Base-by-base conservation (phyloP, 176 grass and related monocot species). In the Typha latifolia region DNA sequence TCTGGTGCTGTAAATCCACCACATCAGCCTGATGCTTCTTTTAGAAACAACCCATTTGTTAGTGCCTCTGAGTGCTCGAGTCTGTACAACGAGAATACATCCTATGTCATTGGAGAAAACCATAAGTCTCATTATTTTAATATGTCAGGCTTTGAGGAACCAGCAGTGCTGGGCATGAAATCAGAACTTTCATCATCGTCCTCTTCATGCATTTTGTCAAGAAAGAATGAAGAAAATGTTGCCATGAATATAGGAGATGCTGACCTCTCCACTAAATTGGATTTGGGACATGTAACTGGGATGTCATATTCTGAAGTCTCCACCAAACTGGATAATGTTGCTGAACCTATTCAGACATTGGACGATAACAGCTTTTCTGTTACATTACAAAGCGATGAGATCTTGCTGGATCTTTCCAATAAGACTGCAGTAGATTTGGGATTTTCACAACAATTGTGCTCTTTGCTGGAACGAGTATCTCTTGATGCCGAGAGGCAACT, bases 381-480 rank as follows among this genome's bases (percentile, higher is more conserved):
- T 19, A 59, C 53, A 18, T 9, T 59, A 19, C 20, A 21, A 5
- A 21, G 15, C 10, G 20, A 19, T 9, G 20, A 59, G 16, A 22
- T 14, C 53, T 59, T 21, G 11, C 16, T 59, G n/a, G 20, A 59
- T 59, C 16, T 19, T 19, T 19, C 4, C n/a, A 21, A 11, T 3
- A 59, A 59, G 14, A 21, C 16, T 19, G 53, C 53, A 22, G 53
- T 19, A 59, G 53, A 59, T 6, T 19, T 59, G 7, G 20, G 9
- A 59, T 43, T 32, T 24, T 43, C 63, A 19, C 63, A 65, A n/a
- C 63, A 24, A 18, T 65, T 65, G 63, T 32, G 63, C 63, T 65
- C 63, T n/a, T 65, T 65, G 63, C 29, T 65, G 63, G 32, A 31
- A 65, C 32, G 5, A 11, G 63, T 47, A 43, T 65, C 63, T 47